Evolutionary conservation across 495 filamentous ascomycete genomes (phyloP), one percentile per base, ranked within the genome.

Genomic region (Diplogelasinospora grovesii): DNA sequence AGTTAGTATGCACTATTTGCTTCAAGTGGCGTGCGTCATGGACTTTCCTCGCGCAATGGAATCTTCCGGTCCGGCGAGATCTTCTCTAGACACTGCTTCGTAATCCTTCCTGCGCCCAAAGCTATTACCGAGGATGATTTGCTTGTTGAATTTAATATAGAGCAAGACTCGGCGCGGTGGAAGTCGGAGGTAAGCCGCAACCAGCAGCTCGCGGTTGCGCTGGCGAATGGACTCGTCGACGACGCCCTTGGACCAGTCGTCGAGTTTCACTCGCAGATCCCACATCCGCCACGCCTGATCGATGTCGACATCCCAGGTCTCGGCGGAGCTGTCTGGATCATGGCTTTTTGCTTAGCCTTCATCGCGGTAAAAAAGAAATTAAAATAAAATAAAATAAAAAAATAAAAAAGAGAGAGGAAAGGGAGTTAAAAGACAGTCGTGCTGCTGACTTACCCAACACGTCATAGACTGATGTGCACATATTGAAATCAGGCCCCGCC

Each of bases 171-270:
- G 38, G 9, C 28, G 41, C 5, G 52, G 46, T 18, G 54, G 46
- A 22, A 53, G 48, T 13, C 36, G 27, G 9, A 46, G 35, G 31
- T 60, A 64, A 13, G 39, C 43, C 5, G 39, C 41, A 15, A 40
- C 29, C 14, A 63, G 43, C 5, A 48, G 32, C 10, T 47, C 22
- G 4, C 59, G 50, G 26, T 54, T 55, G 4, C 43, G 38, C 26
- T 43, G 35, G n/a, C 53, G 50, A 31, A 48, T 54, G 3, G 3
- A 9, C 7, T 54, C 52, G 14, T 52, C 45, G 3, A 53, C 24
- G 3, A 53, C 24, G 4, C 60, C 55, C 3, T 30, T 11, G 2
- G 53, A 54, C 39, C 39, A 48, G 9, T 39, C 30, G 36, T 59
- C 56, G 18, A 54, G 41, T 29, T 57, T 52, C 26, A 59, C 31